These are phyloP conservation scores for Juglanconis juglandina DNA, from an alignment of 2,329 filamentous ascomycete genomes.

Conservation along the genomic window DNA sequence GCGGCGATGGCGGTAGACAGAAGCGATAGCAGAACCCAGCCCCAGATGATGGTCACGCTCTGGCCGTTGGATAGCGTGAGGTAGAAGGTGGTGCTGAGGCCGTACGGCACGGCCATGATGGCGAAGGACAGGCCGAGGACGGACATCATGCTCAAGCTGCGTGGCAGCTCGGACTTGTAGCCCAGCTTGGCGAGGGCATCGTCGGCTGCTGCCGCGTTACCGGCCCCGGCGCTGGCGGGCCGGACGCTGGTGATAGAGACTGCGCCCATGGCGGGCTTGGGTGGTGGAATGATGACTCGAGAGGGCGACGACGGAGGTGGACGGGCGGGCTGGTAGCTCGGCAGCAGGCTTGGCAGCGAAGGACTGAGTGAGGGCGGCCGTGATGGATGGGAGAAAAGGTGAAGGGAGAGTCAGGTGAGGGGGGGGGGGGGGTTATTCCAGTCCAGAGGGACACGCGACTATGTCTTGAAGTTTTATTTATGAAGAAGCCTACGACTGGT, in stretches of 20 bases:
- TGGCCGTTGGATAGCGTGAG: conserved; percentile 67
- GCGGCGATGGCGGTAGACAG: conserved; percentile 63
- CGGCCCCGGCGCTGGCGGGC: background rate
- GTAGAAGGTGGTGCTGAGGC: conserved; percentile 65
- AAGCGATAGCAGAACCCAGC: conserved; percentile 64
- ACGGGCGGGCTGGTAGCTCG: background rate
- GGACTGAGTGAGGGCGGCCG: background rate
- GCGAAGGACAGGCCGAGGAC: conserved; percentile 67
- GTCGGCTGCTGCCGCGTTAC: conserved; percentile 39
- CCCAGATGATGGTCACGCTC: conserved; percentile 66
- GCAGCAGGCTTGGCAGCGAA: background rate
- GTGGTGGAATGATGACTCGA: background rate
- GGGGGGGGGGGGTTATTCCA: background rate
- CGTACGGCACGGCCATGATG: conserved; percentile 71
- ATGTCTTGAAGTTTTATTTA: background rate
- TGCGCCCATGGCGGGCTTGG: background rate
- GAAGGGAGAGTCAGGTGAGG: background rate
- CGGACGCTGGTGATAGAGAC: conserved; percentile 4
- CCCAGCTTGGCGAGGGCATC: conserved; percentile 63
- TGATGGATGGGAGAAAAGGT: background rate
- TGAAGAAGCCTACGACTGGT: background rate
- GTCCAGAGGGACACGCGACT: background rate
- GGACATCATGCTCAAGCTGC: conserved; percentile 64
- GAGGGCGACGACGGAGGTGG: background rate
- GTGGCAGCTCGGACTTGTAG: conserved; percentile 63